Percentiles rank a stretch among this genome's conserved stretches.
These are phyloP conservation scores for Aspergillus cavernicola DNA, from an alignment of 495 filamentous ascomycete species.

Conservation along the genomic window DNA sequence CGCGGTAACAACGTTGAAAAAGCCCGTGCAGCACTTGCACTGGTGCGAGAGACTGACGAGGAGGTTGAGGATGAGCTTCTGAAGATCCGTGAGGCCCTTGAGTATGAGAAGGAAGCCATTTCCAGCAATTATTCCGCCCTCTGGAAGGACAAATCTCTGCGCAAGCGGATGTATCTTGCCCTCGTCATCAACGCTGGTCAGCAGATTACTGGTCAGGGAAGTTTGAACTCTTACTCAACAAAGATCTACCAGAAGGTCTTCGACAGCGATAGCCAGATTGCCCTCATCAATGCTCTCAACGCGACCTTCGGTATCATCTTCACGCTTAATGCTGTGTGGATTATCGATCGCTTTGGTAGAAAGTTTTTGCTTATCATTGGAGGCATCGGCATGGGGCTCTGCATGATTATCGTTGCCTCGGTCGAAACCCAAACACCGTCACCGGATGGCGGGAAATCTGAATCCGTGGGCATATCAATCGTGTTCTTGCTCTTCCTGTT, in stretches of 20 bases:
- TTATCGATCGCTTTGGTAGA: constrained; percentile 65
- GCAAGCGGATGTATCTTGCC: constrained; percentile 53
- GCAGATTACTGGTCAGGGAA: constrained; percentile 59
- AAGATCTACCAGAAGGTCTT: constrained; percentile 65
- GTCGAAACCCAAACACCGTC: constrained; percentile 59
- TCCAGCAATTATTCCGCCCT: constrained; percentile 52
- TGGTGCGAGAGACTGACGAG: constrained; percentile 53
- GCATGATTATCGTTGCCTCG: constrained; percentile 63
- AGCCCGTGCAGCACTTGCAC: constrained; percentile 45
- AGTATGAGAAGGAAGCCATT: constrained; percentile 61
- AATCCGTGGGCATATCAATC: constrained; percentile 59
- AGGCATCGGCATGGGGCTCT: constrained; percentile 66
- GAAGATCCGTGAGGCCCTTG: constrained; percentile 55
- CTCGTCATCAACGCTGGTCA: constrained; percentile 58
- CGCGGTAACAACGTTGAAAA: constrained; percentile 50
- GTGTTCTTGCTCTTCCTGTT: constrained; percentile 62
- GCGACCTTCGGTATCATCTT: constrained; percentile 66
- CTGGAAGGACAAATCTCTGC: constrained; percentile 58
- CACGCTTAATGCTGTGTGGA: constrained; percentile 68
- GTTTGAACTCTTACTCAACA: constrained; percentile 60
- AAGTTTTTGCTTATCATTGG: constrained; percentile 65
- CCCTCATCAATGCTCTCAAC: constrained; percentile 63
- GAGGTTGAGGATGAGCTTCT: constrained; percentile 57
- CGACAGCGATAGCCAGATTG: constrained; percentile 47
- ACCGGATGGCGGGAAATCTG: constrained; percentile 44